A percentile compares a stretch with the other conserved stretches of the same genome.
Evolutionary conservation across 2,329 filamentous ascomycete species (phyloP).

Genomic region (Xylariales sp.): DNA sequence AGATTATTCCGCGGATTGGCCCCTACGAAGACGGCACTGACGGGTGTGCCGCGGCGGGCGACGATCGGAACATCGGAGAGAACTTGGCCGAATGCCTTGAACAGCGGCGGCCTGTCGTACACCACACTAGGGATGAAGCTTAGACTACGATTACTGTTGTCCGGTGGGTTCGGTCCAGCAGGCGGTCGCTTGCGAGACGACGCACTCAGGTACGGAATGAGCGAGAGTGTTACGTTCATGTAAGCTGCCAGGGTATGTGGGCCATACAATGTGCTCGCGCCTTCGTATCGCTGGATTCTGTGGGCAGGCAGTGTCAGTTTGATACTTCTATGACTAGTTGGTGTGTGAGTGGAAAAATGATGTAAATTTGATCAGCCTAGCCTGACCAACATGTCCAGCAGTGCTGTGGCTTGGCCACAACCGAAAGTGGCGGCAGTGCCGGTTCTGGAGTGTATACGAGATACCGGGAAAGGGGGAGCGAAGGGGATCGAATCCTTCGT

Average conservation of each 20-base stretch:
- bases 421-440: no score
- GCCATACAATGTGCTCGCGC: conserved; percentile 82
- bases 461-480: no score
- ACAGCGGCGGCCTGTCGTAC: conserved; percentile 61
- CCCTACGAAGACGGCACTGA: conserved; percentile 69
- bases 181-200: conserved; percentile 33
- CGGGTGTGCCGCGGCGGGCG: conserved; percentile 53
- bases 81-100: conserved; percentile 66
- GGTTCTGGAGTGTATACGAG: no score
- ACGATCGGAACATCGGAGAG: conserved; percentile 44
- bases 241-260: conserved; percentile 81
- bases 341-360: no score
- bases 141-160: conserved; percentile 70
- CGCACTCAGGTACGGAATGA: conserved; percentile 61
- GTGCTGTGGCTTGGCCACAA: no score
- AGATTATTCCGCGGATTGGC: conserved; percentile 88
- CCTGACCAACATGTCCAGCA: no score
- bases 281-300: conserved; percentile 80
- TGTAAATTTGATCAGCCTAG: no score
- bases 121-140: conserved; percentile 77
- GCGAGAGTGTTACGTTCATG: conserved; percentile 70
- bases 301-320: not conserved
- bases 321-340: no score
- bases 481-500: no score
- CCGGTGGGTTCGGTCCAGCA: conserved; percentile 60